Percentiles rank a stretch among this genome's conserved stretches.
Evolutionary conservation across 495 filamentous ascomycete genomes (phyloP).

Genomic region (Aeminium ludgeri): DNA sequence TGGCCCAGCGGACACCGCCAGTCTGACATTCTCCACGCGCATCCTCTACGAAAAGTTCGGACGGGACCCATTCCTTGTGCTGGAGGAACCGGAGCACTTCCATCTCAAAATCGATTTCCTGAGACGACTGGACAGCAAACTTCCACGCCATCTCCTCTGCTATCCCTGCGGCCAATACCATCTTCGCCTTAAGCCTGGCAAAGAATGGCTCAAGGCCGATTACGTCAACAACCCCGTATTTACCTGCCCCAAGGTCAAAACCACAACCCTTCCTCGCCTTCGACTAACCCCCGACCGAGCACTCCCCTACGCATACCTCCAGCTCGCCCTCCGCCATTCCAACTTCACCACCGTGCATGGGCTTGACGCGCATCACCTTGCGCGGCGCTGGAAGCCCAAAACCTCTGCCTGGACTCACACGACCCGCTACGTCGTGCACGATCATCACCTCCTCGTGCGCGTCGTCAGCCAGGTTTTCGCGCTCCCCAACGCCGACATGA

Average conservation of each 20-base stretch:
- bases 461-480: conserved; percentile 33
- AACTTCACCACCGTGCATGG: conserved; percentile 31
- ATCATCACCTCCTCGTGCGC: conserved; percentile 36
- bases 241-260: conserved; percentile 31
- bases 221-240: conserved; percentile 36
- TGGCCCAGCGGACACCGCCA: conserved; percentile 29
- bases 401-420: conserved; percentile 31
- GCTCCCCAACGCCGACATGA: conserved; percentile 22
- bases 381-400: conserved; percentile 33
- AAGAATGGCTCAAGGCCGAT: conserved; percentile 33
- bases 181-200: conserved; percentile 30
- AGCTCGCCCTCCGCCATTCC: conserved; percentile 32
- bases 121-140: conserved; percentile 26
- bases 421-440: conserved; percentile 33
- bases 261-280: conserved; percentile 29
- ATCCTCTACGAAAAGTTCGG: conserved; percentile 30
- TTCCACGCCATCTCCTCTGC: conserved; percentile 39
- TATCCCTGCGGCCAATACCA: conserved; percentile 39
- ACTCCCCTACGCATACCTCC: conserved; percentile 37
- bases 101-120: conserved; percentile 33
- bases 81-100: conserved; percentile 27
- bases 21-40: conserved; percentile 32
- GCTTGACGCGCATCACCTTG: conserved; percentile 27
- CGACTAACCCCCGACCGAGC: conserved; percentile 36
- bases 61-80: conserved; percentile 18